Evolutionary conservation across 257 asterid genomes (phyloP).

Genomic region (Catharanthus roseus): DNA sequence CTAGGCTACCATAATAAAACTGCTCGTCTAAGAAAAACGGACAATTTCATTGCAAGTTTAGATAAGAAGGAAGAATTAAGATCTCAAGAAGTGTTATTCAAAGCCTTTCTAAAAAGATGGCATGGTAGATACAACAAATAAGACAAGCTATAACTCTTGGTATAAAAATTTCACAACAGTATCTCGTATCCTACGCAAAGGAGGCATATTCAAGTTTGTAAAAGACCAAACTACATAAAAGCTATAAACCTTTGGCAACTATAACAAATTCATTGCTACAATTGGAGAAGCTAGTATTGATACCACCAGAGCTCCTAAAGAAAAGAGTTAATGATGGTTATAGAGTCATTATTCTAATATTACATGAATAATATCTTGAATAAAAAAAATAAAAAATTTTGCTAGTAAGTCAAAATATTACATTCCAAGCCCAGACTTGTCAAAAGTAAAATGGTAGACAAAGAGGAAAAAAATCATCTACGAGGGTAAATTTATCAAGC

Average conservation of each 20-base stretch:
- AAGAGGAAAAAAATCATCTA: no score
- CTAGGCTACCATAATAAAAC: no score
- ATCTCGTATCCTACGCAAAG: not conserved
- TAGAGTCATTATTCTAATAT: not conserved
- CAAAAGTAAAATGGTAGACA: no score
- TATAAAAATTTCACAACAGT: not conserved
- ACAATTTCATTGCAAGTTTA: not conserved
- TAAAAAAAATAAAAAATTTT: not conserved
- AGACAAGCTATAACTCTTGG: not conserved
- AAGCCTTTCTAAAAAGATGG: not conserved
- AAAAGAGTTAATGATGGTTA: constrained; percentile 9
- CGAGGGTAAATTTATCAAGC: no score
- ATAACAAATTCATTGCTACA: constrained; percentile 52
- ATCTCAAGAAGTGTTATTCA: not conserved
- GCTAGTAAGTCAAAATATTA: no score
- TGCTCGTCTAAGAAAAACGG: no score
- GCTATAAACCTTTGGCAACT: constrained; percentile 68
- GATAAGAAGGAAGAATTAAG: not conserved
- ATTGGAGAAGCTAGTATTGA: constrained; percentile 77
- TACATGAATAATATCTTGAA: not conserved
- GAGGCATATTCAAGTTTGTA: constrained; percentile 1
- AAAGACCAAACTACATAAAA: constrained; percentile 57
- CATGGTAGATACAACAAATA: not conserved
- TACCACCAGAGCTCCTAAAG: constrained; percentile 66
- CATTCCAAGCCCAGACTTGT: not conserved